Percentiles rank a stretch among this genome's conserved stretches.
Evolutionary conservation across 768 basidiomycete genomes (phyloP).

Genomic region (Mycena metata): DNA sequence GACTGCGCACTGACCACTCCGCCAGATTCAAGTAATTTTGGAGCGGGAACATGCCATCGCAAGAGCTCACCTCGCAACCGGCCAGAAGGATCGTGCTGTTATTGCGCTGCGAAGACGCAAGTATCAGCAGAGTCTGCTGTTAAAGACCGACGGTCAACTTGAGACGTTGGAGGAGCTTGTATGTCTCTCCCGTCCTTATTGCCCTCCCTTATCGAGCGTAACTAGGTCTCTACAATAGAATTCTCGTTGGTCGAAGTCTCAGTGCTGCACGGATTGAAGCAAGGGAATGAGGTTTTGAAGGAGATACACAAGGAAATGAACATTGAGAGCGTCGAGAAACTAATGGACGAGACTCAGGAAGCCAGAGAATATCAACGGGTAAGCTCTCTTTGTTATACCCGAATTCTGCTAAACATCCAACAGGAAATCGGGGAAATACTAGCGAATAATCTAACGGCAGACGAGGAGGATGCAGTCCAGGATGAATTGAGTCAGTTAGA

Average conservation of each 20-base stretch:
- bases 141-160: constrained; percentile 91
- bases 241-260: constrained; percentile 95
- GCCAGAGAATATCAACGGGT: constrained; percentile 94
- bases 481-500: constrained; percentile 82
- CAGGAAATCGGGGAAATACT: constrained; percentile 95
- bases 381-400: constrained; percentile 14
- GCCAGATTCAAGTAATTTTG: constrained; percentile 88
- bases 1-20: constrained; percentile 5
- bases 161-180: constrained; percentile 92
- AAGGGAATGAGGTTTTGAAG: constrained; percentile 93
- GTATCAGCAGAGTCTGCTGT: constrained; percentile 90
- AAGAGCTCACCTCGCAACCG: constrained; percentile 80
- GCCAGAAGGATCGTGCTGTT: constrained; percentile 89
- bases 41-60: constrained; percentile 93
- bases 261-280: constrained; percentile 91
- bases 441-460: constrained; percentile 81
- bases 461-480: constrained; percentile 96
- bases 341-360: constrained; percentile 93
- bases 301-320: constrained; percentile 96
- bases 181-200: constrained; percentile 41
- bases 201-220: neutral
- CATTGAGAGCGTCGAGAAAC: constrained; percentile 91
- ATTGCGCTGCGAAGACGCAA: constrained; percentile 91
- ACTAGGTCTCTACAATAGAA: constrained; percentile 94
- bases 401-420: constrained; percentile 19